Evolutionary conservation across 179 eudicot genomes (phyloP).

Genomic region (Heliamphora ciliata): DNA sequence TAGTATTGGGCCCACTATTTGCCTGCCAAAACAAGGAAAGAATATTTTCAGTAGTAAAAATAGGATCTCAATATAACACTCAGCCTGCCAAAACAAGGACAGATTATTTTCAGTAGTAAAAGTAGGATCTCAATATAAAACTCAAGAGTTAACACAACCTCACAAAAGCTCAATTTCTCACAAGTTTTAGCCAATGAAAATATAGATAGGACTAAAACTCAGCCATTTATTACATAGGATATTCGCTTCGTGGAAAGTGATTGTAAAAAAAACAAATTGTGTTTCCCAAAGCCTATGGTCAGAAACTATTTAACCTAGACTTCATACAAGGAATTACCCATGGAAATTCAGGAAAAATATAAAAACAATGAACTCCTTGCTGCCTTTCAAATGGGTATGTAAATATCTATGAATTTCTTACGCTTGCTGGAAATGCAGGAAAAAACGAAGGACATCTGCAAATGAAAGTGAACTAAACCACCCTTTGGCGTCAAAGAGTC

Average conservation of each 20-base stretch:
- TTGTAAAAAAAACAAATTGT: background rate
- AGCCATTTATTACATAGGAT: background rate
- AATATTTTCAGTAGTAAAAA: constrained; percentile 5
- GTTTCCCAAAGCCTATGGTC: background rate
- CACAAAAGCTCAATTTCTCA: background rate
- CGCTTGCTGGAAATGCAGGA: background rate
- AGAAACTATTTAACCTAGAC: background rate
- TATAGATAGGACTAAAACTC: background rate
- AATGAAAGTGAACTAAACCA: background rate
- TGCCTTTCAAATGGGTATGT: background rate
- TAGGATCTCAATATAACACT: background rate
- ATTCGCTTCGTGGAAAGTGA: background rate
- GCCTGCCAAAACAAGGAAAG: constrained; percentile 52
- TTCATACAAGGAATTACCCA: background rate
- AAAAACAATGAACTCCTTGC: background rate
- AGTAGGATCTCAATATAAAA: background rate
- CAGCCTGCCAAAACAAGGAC: constrained; percentile 51
- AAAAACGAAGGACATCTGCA: background rate
- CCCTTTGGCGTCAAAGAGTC: background rate
- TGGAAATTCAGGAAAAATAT: background rate
- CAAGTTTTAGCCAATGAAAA: background rate
- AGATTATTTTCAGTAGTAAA: background rate
- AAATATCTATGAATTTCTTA: too few species aligned
- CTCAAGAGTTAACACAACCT: background rate
- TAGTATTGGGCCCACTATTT: constrained; percentile 76